Conservation (phyloP, 1,284 basidiomycete species). For the Boletus coffeatus region DNA sequence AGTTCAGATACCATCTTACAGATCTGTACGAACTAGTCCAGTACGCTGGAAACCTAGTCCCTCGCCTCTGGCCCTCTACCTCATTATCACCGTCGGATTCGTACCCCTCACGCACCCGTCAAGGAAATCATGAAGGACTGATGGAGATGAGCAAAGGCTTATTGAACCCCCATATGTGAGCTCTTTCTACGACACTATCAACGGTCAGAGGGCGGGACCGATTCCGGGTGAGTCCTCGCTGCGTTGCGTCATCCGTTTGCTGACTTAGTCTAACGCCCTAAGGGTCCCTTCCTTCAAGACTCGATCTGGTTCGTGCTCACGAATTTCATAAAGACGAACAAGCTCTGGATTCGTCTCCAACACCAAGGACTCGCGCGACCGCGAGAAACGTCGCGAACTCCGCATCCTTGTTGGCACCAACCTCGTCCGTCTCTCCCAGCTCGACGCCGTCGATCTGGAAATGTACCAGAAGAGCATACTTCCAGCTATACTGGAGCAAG, state of each 20-base stretch:
- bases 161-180: slow-evolving; percentile 53
- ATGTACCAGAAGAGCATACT: slow-evolving; percentile 84
- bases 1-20: slow-evolving; percentile 86
- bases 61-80: slow-evolving; percentile 66
- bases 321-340: too few relatives aligned
- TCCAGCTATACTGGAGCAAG: slow-evolving; percentile 88
- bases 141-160: slow-evolving; percentile 98
- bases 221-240: too few relatives aligned
- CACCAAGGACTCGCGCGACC: too few relatives aligned
- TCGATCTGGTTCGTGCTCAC: too few relatives aligned
- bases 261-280: too few relatives aligned
- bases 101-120: slow-evolving; percentile 88
- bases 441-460: slow-evolving; percentile 90
- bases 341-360: too few relatives aligned
- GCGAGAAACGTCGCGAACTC: slow-evolving; percentile 62
- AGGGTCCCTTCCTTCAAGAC: too few relatives aligned
- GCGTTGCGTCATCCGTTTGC: too few relatives aligned
- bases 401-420: slow-evolving; percentile 95
- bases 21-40: slow-evolving; percentile 97
- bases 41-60: slow-evolving; percentile 85
- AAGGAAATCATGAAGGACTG: slow-evolving; percentile 99
- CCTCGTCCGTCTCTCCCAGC: slow-evolving; percentile 86
- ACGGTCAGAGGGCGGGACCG: too few relatives aligned
- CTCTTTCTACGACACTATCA: too few relatives aligned
- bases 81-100: slow-evolving; percentile 97